Percentiles rank a stretch among this genome's conserved stretches.
Evolutionary conservation across 768 basidiomycete species (phyloP).

Genomic region (Artomyces pyxidatus): DNA sequence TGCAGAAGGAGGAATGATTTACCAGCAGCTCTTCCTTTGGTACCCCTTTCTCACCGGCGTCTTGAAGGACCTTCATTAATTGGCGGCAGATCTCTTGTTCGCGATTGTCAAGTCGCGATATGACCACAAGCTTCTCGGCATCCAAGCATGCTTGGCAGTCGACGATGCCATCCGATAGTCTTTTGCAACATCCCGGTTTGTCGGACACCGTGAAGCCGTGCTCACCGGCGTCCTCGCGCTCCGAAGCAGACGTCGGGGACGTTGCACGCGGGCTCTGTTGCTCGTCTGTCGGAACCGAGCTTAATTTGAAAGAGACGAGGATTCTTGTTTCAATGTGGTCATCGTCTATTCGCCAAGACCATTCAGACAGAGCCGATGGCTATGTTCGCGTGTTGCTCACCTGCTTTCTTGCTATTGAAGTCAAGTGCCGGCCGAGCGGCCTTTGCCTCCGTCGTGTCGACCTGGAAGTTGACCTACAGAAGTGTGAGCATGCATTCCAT

Average conservation of each 20-base stretch:
- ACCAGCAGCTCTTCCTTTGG: constrained; percentile 22
- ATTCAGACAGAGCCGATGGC: background rate
- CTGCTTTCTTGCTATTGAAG: constrained; percentile 88
- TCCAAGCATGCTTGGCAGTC: constrained; percentile 27
- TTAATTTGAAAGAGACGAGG: constrained; percentile 37
- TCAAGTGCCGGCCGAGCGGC: constrained; percentile 50
- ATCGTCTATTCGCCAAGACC: constrained; percentile 44
- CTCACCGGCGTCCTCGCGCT: constrained; percentile 4
- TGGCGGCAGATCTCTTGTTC: background rate
- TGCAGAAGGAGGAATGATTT: constrained; percentile 12
- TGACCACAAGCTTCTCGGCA: constrained; percentile 16
- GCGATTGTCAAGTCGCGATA: constrained; percentile 9
- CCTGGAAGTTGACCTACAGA: constrained; percentile 57
- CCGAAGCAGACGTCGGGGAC: background rate
- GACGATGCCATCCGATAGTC: constrained; percentile 20
- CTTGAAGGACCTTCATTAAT: constrained; percentile 1
- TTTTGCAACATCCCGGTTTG: constrained; percentile 38
- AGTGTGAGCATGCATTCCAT: background rate
- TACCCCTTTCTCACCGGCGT: constrained; percentile 18
- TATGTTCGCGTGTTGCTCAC: constrained; percentile 28
- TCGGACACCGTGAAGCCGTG: constrained; percentile 41
- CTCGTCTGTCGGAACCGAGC: constrained; percentile 1
- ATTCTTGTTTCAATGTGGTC: constrained; percentile 75
- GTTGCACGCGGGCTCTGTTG: background rate
- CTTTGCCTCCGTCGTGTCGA: constrained; percentile 59